These are phyloP conservation scores for Phytophthora foliorum DNA, from an alignment of 352 stramenopile species.

Conservation along the genomic window DNA sequence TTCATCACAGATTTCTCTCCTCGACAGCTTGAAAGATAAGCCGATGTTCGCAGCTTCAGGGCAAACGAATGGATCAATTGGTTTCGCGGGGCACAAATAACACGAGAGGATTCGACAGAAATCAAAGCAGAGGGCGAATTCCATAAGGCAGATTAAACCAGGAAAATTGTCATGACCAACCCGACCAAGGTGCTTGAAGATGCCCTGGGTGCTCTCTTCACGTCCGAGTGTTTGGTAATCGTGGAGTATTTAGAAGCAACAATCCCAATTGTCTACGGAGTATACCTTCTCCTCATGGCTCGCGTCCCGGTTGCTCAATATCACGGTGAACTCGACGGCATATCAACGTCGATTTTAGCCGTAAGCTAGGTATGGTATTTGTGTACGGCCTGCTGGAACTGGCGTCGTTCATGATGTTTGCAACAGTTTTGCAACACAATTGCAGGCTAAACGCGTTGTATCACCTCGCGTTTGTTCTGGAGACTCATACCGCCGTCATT, in stretches of 20 bases:
- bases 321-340: slow-evolving; percentile 35
- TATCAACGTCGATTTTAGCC: background rate
- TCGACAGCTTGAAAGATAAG: slow-evolving; percentile 1
- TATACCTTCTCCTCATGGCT: slow-evolving; percentile 16
- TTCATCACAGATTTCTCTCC: slow-evolving; percentile 1
- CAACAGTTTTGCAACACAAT: slow-evolving; percentile 8
- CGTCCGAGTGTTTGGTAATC: slow-evolving; percentile 43
- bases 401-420: slow-evolving; percentile 23
- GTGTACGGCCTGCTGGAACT: slow-evolving; percentile 30
- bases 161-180: background rate
- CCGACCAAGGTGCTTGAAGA: slow-evolving; percentile 6
- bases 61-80: background rate
- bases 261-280: slow-evolving; percentile 39
- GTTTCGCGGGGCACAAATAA: background rate
- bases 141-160: background rate
- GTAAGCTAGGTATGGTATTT: slow-evolving; percentile 8
- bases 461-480: slow-evolving; percentile 36
- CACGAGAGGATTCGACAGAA: background rate
- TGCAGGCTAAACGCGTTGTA: slow-evolving; percentile 24
- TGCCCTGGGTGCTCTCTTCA: slow-evolving; percentile 31
- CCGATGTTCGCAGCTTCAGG: background rate
- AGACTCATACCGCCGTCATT: slow-evolving; percentile 28
- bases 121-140: background rate
- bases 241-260: slow-evolving; percentile 47
- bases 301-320: slow-evolving; percentile 27